These are phyloP conservation scores for Tolypocladium cylindrosporum DNA, from an alignment of 2,329 filamentous ascomycete genomes.

Conservation along the genomic window DNA sequence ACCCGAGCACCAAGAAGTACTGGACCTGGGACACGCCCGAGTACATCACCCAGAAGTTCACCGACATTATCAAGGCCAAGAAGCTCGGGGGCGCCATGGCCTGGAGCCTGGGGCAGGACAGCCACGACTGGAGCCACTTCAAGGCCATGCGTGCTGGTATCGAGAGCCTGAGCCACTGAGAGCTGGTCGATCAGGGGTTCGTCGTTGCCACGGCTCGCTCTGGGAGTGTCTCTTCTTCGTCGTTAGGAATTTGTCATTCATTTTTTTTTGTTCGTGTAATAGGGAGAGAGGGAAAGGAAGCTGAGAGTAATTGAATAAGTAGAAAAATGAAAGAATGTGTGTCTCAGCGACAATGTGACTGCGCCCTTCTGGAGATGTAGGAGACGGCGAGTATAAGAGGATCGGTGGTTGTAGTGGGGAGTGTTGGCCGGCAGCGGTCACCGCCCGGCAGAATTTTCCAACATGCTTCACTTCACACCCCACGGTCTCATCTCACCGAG, in stretches of 20 bases:
- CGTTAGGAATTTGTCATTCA: background rate
- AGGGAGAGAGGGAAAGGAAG: background rate
- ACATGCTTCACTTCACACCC: background rate
- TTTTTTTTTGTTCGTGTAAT: background rate
- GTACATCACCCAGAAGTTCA: constrained; percentile 37
- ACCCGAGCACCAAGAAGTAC: constrained; percentile 32
- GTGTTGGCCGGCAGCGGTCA: constrained; percentile 13
- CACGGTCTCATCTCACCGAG: constrained; percentile 3
- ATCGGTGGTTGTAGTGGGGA: background rate
- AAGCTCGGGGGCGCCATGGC: constrained; percentile 40
- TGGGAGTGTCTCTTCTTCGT: background rate
- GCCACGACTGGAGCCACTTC: constrained; percentile 30
- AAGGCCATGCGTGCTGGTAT: constrained; percentile 25
- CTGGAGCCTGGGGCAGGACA: constrained; percentile 43
- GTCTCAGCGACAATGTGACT: background rate
- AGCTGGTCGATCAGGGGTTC: background rate
- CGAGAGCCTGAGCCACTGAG: background rate
- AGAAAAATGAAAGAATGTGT: background rate
- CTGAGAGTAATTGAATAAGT: background rate
- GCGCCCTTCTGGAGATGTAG: background rate
- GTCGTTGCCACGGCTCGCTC: background rate
- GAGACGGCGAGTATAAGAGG: background rate
- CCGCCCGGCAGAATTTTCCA: constrained; percentile 41
- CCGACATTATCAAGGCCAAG: constrained; percentile 28
- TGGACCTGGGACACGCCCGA: constrained; percentile 46